Percentiles rank a stretch among this genome's conserved stretches.
Evolutionary conservation across 345 rosid species (phyloP).

Genomic region (Citrus sinensis): DVS_A1.0 CM039163.1:37243501-37244000

Average conservation of each 20-base stretch:
- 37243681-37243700: background rate
- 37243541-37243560: background rate
- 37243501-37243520: background rate
- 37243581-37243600: background rate
- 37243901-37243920: background rate
- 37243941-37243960: background rate
- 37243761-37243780: background rate
- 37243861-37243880: background rate
- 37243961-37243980: background rate
- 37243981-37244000: background rate
- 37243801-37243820: background rate
- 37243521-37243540: background rate
- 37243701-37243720: background rate
- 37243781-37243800: background rate
- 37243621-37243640: background rate
- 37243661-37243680: background rate
- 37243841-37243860: background rate
- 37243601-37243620: background rate
- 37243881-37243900: background rate
- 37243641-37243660: no score
- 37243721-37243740: background rate
- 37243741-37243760: background rate
- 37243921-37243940: background rate
- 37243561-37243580: background rate
- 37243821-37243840: background rate